Base-by-base conservation (phyloP, 305 asterid genomes). In the Fraxinus xanthoxyloides region DNA sequence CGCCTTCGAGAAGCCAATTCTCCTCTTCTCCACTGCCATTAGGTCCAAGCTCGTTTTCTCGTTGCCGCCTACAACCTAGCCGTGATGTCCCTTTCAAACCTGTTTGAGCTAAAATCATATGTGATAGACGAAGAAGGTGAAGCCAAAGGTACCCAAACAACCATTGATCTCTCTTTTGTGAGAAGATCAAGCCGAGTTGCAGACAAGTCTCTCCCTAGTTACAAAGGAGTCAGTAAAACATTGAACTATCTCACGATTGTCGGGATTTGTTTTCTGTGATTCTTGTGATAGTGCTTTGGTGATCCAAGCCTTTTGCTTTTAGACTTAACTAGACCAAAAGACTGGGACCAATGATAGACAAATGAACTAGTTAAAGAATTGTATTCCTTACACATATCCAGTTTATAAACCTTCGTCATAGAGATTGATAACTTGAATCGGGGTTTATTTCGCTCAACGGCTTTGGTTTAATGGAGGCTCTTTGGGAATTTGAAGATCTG, bases 131-230 rank as follows among this genome's bases (percentile, higher is more conserved):
- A 92, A 91, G 90, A 91, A 88, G 79, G 87, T 85, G 85, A 92
- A 88, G 82, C 85, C 90, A 3, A 87, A 36, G 82, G 77, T 61
- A 7, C 88, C 88, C 15, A 87, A 81, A 61, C 90, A 75, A 80
- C 90, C 89, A 0, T 30, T 85, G 94, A 92, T 32, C 84, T 43
- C 5, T 83, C 93, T 2, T 7, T 82, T 2, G 84, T 91, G 36
- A 86, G 97, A 56, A 86, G 97, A 61, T 92, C 97, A 0, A 90
- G 85, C 82, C 91, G 97, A 2, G 95, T 94, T 1, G 91, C 91
- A 0, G 91, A 84, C 54, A 63, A 88, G 89, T 97, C 97, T 21
- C 82, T 89, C 15, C 87, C 85, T 10, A 89, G 81, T 84, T 94
- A 94, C 82, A 92, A 85, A 87, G 93, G 92, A 77, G 97, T 92